Base-by-base conservation (phyloP, 768 basidiomycete genomes). In the Kwoniella bestiolae region DNA sequence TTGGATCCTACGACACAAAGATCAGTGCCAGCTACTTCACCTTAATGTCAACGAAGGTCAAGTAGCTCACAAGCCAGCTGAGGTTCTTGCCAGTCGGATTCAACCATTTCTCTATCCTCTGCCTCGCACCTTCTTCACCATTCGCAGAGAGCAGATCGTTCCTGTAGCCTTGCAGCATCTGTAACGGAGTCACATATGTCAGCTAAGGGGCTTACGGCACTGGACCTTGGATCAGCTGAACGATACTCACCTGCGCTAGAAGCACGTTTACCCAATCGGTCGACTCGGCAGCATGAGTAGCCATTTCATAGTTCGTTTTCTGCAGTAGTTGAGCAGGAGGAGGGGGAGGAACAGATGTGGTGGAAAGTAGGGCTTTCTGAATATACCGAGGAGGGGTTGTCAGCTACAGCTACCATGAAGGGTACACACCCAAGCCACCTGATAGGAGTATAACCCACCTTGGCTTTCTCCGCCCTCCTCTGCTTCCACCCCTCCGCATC, bases 211-310 rank as follows among this genome's bases (percentile, higher is more conserved):
- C 52, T 56, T 32, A 35, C 16, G 63, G 55, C n/a, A n/a, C n/a
- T n/a, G n/a, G n/a, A n/a, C 9, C 35, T 16, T 16, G 16, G 11
- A 38, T 38, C 35, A 38, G 35, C 35, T 38, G 2, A 14, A 21
- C 14, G 23, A 44, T 44, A 78, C 85, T 41, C 70, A 90, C 94
- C 85, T 96, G 91, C 52, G 87, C 88, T 62, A 93, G 81, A 32
- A 99, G 84, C 23, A 86, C 83, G 79, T 96, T 98, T 67, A 98
- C 85, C 96, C 96, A 98, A 74, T 91, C 91, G 26, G 89, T 86
- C 0, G 91, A 90, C 80, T 97, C 95, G 44, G 84, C 80, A 68
- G 73, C 66, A 77, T 81, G 73, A 58, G 80, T 79, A 4, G 81
- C 73, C 69, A 83, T 79, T 50, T 83, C 82, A 62, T 83, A 83